These are phyloP conservation scores for Garcia nutans DNA, from an alignment of 345 rosid genomes.

Conservation along the genomic window DNA sequence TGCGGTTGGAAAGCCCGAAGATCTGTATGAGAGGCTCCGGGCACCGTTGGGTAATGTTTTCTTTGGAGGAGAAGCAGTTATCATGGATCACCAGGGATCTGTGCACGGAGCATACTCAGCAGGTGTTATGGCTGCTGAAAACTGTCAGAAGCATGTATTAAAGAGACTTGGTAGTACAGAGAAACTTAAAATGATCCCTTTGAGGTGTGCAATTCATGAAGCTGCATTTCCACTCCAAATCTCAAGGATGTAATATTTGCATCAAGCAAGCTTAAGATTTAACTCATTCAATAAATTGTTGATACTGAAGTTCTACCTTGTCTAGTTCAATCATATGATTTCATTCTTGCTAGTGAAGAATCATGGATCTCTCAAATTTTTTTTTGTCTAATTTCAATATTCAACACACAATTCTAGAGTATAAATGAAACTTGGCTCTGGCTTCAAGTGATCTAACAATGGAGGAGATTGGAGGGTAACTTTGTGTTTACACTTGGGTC, in stretches of 20 bases:
- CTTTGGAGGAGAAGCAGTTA: constrained; percentile 89
- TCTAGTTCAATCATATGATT: too few species aligned
- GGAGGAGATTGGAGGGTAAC: too few species aligned
- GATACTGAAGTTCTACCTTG: too few species aligned
- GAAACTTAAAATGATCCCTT: constrained; percentile 45
- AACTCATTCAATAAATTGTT: too few species aligned
- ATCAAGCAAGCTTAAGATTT: too few species aligned
- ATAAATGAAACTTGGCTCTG: too few species aligned
- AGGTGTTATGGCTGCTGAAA: constrained; percentile 68
- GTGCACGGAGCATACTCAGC: constrained; percentile 86
- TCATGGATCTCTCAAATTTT: too few species aligned
- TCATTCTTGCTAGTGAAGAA: too few species aligned
- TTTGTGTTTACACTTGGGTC: too few species aligned
- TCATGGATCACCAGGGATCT: constrained; percentile 79
- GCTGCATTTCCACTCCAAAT: constrained; percentile 67
- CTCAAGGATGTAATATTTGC: constrained; percentile 64
- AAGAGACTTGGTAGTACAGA: constrained; percentile 47
- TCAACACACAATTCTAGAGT: too few species aligned
- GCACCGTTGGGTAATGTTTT: constrained; percentile 64
- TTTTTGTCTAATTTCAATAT: too few species aligned
- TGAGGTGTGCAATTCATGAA: constrained; percentile 44
- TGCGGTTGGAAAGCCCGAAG: constrained; percentile 67
- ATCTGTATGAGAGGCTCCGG: constrained; percentile 64
- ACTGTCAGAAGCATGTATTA: constrained; percentile 52
- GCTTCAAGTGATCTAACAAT: too few species aligned